phyloP scores from a whole-genome alignment of 257 asterid species.

The Nicotiana tomentosiformis region DNA sequence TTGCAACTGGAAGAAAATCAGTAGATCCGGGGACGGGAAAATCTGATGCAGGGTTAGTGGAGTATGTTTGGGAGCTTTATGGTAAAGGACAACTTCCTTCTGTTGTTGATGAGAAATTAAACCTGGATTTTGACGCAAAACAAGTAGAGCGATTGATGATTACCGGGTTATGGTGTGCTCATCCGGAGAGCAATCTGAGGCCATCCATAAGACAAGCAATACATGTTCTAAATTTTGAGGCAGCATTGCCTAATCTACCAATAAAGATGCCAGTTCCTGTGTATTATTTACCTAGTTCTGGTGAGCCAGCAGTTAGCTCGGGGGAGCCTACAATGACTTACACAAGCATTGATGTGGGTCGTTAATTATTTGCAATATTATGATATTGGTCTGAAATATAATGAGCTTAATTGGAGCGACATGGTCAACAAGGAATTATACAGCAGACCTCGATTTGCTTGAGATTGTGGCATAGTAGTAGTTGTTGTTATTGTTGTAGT shows the following conservation, averaged over 20 bases:
- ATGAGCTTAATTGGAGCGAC: background rate
- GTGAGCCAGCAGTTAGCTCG: background rate
- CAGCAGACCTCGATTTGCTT: background rate
- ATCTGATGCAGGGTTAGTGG: conserved; percentile 21
- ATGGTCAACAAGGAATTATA: background rate
- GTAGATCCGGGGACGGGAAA: background rate
- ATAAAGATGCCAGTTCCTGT: conserved; percentile 25
- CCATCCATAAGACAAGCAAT: conserved; percentile 37
- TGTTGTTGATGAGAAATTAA: conserved; percentile 17
- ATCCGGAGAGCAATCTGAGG: conserved; percentile 23
- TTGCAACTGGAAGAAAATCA: conserved; percentile 28
- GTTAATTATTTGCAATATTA: background rate
- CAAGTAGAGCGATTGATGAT: conserved; percentile 26
- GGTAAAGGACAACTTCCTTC: conserved; percentile 19
- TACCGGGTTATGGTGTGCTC: conserved; percentile 33
- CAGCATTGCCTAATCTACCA: conserved; percentile 28
- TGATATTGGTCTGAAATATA: background rate
- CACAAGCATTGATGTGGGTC: conserved; percentile 29
- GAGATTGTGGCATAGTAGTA: background rate
- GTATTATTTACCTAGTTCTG: conserved; percentile 4
- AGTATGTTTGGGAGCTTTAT: conserved; percentile 31
- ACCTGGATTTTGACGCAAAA: conserved; percentile 16
- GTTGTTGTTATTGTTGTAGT: background rate
- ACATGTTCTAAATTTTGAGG: conserved; percentile 30
- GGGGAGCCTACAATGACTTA: conserved; percentile 19